Conservation (phyloP, 768 basidiomycete species). For the Tephrocybe sp. region DNA sequence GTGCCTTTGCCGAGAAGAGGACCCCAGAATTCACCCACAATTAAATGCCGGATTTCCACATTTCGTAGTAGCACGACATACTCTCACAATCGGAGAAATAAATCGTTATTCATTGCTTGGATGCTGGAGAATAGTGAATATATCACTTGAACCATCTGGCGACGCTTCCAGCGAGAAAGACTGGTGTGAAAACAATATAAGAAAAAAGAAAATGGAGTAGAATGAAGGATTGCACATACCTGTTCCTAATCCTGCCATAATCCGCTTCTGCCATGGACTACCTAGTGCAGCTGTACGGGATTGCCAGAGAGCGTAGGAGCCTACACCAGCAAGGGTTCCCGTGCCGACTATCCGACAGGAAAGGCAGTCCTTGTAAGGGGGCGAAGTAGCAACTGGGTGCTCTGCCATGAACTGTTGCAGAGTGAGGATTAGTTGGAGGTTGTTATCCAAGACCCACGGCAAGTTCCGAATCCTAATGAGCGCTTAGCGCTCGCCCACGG, state of each 20-base stretch:
- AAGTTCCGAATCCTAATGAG: no score
- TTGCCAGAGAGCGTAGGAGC: constrained; percentile 65
- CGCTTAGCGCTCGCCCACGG: no score
- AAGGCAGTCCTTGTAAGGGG: constrained; percentile 50
- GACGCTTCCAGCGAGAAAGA: constrained; percentile 35
- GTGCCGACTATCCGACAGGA: constrained; percentile 70
- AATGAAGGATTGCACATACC: constrained; percentile 39
- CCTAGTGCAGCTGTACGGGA: constrained; percentile 64
- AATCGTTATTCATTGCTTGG: neutral
- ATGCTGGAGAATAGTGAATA: neutral
- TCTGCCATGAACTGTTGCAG: no score
- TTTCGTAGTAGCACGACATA: neutral
- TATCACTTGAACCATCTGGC: constrained; percentile 36
- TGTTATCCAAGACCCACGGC: no score
- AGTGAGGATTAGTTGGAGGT: neutral
- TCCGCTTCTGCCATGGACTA: constrained; percentile 53
- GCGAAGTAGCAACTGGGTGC: neutral
- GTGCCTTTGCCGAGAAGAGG: constrained; percentile 92
- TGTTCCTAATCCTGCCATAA: constrained; percentile 61
- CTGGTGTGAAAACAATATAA: constrained; percentile 17
- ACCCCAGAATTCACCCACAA: constrained; percentile 75
- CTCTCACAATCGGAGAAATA: neutral
- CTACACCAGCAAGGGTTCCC: constrained; percentile 57
- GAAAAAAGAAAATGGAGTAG: neutral
- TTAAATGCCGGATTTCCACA: constrained; percentile 1